These are phyloP conservation scores for Apostasia ramifera DNA, from an alignment of 106 monocot species.

Conservation along the genomic window DNA sequence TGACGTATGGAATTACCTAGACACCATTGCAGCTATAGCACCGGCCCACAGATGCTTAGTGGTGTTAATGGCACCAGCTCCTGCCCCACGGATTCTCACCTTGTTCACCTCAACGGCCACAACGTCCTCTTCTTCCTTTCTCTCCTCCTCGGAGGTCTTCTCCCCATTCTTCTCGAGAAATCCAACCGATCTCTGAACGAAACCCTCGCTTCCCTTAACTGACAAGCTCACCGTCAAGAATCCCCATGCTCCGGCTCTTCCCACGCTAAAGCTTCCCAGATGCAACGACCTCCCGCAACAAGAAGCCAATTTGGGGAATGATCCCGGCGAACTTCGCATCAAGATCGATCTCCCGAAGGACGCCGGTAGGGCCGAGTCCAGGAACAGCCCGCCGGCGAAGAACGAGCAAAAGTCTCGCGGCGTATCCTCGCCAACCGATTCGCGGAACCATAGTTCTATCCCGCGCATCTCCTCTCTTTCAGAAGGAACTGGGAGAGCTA, in stretches of 20 bases:
- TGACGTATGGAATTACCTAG: slow-evolving; percentile 42
- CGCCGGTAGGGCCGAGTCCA: slow-evolving; percentile 27
- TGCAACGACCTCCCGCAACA: neutral
- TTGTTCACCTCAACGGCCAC: slow-evolving; percentile 13
- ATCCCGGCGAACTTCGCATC: slow-evolving; percentile 3
- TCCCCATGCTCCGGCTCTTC: neutral
- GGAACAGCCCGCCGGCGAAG: slow-evolving; percentile 53
- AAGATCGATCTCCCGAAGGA: slow-evolving; percentile 30
- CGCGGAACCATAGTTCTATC: slow-evolving; percentile 46
- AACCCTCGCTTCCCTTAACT: slow-evolving; percentile 50
- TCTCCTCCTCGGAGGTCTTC: slow-evolving; percentile 20
- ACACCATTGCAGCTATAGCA: slow-evolving; percentile 90
- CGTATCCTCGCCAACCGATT: slow-evolving; percentile 1
- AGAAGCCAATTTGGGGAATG: slow-evolving; percentile 10
- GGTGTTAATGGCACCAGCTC: slow-evolving; percentile 69
- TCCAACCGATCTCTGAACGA: slow-evolving; percentile 34
- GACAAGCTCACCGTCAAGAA: slow-evolving; percentile 89
- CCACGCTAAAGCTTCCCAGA: neutral
- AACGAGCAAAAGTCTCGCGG: neutral
- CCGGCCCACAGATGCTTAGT: slow-evolving; percentile 97
- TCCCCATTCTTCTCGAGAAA: slow-evolving; percentile 48
- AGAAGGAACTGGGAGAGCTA: neutral
- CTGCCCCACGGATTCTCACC: slow-evolving; percentile 6
- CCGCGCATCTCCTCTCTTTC: slow-evolving; percentile 22
- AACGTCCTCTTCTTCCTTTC: slow-evolving; percentile 7